These are phyloP conservation scores for Amylocarpus encephaloides DNA, from an alignment of 2,329 filamentous ascomycete species.

Conservation along the genomic window DNA sequence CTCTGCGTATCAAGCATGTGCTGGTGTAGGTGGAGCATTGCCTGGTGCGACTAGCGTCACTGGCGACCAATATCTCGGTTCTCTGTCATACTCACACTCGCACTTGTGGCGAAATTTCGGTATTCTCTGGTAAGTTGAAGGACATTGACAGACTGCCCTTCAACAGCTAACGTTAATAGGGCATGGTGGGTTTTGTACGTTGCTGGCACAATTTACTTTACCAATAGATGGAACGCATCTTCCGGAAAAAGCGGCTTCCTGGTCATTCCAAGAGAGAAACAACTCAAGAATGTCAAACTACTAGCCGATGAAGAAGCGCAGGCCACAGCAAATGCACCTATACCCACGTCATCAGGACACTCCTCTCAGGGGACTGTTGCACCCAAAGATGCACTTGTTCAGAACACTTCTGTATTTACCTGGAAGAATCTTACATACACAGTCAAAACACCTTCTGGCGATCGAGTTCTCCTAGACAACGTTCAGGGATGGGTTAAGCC, in stretches of 20 bases:
- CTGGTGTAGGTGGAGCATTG: slow-evolving; percentile 50
- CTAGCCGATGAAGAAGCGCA: slow-evolving; percentile 45
- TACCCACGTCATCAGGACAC: slow-evolving; percentile 7
- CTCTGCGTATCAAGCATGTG: slow-evolving; percentile 43
- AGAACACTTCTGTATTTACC: slow-evolving; percentile 64
- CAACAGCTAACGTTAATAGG: not conserved
- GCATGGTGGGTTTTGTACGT: slow-evolving; percentile 57
- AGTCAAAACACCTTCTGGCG: slow-evolving; percentile 52
- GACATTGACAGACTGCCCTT: not conserved
- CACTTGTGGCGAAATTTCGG: slow-evolving; percentile 57
- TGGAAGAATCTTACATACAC: slow-evolving; percentile 67
- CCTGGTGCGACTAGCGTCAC: slow-evolving; percentile 44
- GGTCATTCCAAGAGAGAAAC: slow-evolving; percentile 56
- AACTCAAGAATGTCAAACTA: slow-evolving; percentile 35
- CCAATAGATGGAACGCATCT: slow-evolving; percentile 48
- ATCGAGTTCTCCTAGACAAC: slow-evolving; percentile 68
- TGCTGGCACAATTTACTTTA: slow-evolving; percentile 50
- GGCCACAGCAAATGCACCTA: slow-evolving; percentile 17
- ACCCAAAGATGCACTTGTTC: slow-evolving; percentile 42
- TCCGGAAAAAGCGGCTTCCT: slow-evolving; percentile 48
- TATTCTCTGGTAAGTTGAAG: slow-evolving; percentile 41
- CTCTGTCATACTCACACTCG: slow-evolving; percentile 45
- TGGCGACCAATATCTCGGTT: slow-evolving; percentile 51
- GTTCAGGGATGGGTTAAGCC: slow-evolving; percentile 77
- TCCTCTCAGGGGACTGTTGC: slow-evolving; percentile 29